These are phyloP conservation scores for Polygonum aviculare DNA, from an alignment of 148 eudicot species.

Conservation along the genomic window DNA sequence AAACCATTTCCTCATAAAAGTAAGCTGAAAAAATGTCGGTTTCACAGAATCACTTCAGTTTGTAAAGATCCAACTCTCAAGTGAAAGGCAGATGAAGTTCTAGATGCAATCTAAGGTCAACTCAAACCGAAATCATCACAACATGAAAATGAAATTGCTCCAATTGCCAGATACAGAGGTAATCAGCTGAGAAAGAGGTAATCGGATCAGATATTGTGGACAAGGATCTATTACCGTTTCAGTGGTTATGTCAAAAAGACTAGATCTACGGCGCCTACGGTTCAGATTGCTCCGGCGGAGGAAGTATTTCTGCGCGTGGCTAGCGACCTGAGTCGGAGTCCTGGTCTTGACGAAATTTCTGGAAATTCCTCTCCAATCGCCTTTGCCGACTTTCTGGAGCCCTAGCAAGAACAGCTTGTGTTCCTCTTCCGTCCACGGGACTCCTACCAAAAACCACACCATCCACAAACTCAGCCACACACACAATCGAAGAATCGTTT, in stretches of 20 bases:
- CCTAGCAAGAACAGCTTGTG: slow-evolving; percentile 49
- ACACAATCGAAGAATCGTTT: not conserved
- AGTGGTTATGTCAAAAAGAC: slow-evolving; percentile 52
- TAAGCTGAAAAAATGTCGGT: not conserved
- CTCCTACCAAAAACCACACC: slow-evolving; percentile 25
- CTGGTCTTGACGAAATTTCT: slow-evolving; percentile 50
- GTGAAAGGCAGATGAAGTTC: not conserved
- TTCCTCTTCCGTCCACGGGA: slow-evolving; percentile 59
- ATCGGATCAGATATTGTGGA: not conserved
- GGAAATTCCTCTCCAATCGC: slow-evolving; percentile 57
- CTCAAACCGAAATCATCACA: not conserved
- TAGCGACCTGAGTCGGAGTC: slow-evolving; percentile 49
- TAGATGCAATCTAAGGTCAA: not conserved
- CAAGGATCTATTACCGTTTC: slow-evolving; percentile 27
- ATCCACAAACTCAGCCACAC: not conserved
- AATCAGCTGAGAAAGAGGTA: not conserved
- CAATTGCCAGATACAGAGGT: not conserved
- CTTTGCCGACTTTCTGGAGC: slow-evolving; percentile 42
- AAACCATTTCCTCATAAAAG: not conserved
- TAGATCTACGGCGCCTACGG: slow-evolving; percentile 49
- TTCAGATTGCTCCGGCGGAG: slow-evolving; percentile 35
- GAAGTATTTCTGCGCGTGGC: slow-evolving; percentile 56
- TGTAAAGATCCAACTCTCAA: not conserved
- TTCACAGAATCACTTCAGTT: not conserved
- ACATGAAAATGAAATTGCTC: not conserved